Evolutionary conservation across 805 yeast species (phyloP), one percentile per base, ranked within the genome.

Genomic region (Cyberlindnera saturnus): DNA sequence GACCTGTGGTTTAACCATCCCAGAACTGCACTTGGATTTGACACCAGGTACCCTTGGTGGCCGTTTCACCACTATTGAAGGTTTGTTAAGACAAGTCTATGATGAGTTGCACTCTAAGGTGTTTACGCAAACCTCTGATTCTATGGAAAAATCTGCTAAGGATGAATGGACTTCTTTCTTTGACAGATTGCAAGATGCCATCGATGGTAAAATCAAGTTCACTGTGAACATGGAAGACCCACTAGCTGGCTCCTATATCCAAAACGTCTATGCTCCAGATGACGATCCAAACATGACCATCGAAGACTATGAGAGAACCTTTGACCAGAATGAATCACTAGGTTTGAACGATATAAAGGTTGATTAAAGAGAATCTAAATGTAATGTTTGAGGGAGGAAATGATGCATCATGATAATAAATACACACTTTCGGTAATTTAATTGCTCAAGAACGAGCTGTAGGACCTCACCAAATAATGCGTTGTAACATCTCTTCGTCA

Each of bases 181-280:
- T 50, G 81, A 75, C 8, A 76, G 74, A 41, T 70, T 93, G 54
- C 80, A 85, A 50, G 77, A 78, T 36, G 98, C 96, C 13, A 70
- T 83, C 42, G 85, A 75, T 23, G 99, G 98, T 36, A 79, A 85
- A 51, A 69, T 78, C 37, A 79, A 82, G 44, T 90, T 93, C 67
- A 91, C 97, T 1, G 74, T 93, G 31, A 62, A 77, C 34, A 85
- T 93, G 95, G 89, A 81, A 51, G 99, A 93, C 65, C 99, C 99
- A 6, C 68, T 93, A 56, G 96, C 97, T 16, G 83, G 95, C 5
- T 88, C 96, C 0, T 93, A 93, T 59, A 85, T 93, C 49, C 99
- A 93, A 67, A 93, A 93, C 61, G 93, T 91, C n/a, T 93, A 90
- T 60, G 99, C 99, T 31, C 99, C 99, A 23, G 99, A 93, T 66